A percentile compares a stretch with the other conserved stretches of the same genome.
phyloP scores from a whole-genome alignment of 2,329 filamentous ascomycete genomes.

The Cercospora brassicicola region DNA sequence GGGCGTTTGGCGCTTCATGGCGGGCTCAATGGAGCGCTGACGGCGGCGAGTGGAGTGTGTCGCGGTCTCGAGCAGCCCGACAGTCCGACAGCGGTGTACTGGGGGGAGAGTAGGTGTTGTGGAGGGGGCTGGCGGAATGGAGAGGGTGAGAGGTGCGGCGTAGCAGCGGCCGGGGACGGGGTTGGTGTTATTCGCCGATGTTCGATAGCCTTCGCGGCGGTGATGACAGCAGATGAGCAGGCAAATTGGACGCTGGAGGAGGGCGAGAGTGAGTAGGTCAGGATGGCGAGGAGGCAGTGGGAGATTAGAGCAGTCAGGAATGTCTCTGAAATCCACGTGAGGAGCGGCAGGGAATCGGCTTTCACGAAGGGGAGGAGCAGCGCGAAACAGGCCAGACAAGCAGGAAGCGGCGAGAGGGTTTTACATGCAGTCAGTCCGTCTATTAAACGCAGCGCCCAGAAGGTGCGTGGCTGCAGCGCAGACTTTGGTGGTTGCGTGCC shows the following conservation, averaged over 20 bases:
- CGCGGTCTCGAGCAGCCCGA: not conserved
- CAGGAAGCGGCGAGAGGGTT: not conserved
- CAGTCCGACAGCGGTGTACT: not conserved
- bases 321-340: not conserved
- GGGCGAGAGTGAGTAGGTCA: not conserved
- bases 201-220: not conserved
- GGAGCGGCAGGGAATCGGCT: not conserved
- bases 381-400: not conserved
- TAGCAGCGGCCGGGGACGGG: not conserved
- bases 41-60: not conserved
- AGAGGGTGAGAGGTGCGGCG: not conserved
- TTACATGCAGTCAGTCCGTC: no score
- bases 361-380: not conserved
- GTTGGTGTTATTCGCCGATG: not conserved
- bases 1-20: conserved; percentile 69
- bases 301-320: not conserved
- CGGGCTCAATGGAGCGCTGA: not conserved
- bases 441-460: not conserved
- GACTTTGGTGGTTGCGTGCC: not conserved
- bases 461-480: not conserved
- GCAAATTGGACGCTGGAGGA: not conserved
- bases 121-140: not conserved
- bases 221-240: not conserved
- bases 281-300: not conserved
- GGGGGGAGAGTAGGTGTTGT: not conserved